Evolutionary conservation across 1,284 basidiomycete genomes (phyloP).

Genomic region (Ustilago loliicola): DNA sequence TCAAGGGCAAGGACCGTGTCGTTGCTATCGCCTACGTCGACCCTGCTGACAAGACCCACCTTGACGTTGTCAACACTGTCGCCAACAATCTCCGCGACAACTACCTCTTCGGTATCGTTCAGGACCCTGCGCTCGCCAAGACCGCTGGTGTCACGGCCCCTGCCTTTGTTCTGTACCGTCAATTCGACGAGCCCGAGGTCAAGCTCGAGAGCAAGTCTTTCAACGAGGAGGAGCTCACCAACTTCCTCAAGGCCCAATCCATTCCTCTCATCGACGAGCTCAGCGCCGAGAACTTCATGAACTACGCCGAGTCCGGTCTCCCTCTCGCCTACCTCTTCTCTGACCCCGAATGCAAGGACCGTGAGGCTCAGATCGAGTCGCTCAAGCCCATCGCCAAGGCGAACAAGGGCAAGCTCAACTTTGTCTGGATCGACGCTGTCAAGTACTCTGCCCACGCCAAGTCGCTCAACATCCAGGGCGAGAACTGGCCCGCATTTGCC

Average conservation of each 20-base stretch:
- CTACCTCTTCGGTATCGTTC: slow-evolving; percentile 85
- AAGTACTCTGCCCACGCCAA: slow-evolving; percentile 95
- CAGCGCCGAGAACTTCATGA: slow-evolving; percentile 90
- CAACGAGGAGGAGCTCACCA: slow-evolving; percentile 74
- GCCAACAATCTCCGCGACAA: slow-evolving; percentile 91
- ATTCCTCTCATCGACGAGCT: slow-evolving; percentile 94
- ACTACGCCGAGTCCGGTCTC: slow-evolving; percentile 84
- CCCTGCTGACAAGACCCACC: slow-evolving; percentile 76
- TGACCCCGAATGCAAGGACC: slow-evolving; percentile 81
- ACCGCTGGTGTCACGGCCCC: slow-evolving; percentile 82
- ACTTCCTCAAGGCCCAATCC: slow-evolving; percentile 82
- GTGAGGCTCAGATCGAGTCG: slow-evolving; percentile 78
- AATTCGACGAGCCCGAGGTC: slow-evolving; percentile 87
- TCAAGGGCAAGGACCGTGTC: slow-evolving; percentile 89
- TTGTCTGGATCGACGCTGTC: slow-evolving; percentile 97
- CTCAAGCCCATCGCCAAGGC: slow-evolving; percentile 83
- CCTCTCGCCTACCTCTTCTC: slow-evolving; percentile 96
- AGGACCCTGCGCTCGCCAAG: slow-evolving; percentile 77
- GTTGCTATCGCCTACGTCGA: slow-evolving; percentile 88
- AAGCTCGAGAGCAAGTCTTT: slow-evolving; percentile 72
- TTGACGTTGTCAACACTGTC: slow-evolving; percentile 78
- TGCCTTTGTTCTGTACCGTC: slow-evolving; percentile 90
- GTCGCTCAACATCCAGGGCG: slow-evolving; percentile 84
- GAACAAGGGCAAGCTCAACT: slow-evolving; percentile 90
- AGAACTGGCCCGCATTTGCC: slow-evolving; percentile 92